Evolutionary conservation across 192 early-diverging fungal species (phyloP).

Genomic region (Umbelopsis ramanniana): DNA sequence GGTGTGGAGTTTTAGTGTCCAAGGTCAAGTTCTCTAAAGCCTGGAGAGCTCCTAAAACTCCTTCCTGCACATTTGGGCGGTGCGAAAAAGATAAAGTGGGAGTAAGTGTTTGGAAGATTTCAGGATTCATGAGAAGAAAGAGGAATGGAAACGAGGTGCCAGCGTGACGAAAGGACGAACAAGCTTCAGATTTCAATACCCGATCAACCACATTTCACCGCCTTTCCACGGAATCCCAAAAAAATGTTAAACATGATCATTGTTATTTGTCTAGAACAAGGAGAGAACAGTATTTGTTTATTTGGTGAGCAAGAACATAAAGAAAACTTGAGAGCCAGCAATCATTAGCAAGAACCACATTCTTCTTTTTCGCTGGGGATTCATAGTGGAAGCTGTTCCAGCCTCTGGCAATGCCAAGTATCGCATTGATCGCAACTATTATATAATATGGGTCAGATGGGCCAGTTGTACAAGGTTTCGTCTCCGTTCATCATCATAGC

Average conservation of each 20-base stretch:
- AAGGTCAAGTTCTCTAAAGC: neutral
- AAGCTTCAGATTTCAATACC: neutral
- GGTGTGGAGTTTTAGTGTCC: neutral
- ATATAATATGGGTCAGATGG: conserved; percentile 10
- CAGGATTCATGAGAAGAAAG: conserved; percentile 12
- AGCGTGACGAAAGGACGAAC: neutral
- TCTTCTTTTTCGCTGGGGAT: conserved; percentile 76
- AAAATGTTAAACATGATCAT: too few species aligned
- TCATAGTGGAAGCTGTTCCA: conserved; percentile 60
- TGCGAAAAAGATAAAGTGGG: neutral
- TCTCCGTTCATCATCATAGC: neutral
- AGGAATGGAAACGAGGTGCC: neutral
- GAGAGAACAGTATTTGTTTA: neutral
- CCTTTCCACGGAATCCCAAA: neutral
- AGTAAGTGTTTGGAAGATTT: conserved; percentile 9
- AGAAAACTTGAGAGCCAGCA: conserved; percentile 79
- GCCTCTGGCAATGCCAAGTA: conserved; percentile 76
- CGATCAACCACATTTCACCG: neutral
- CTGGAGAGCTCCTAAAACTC: conserved; percentile 3
- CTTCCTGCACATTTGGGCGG: neutral
- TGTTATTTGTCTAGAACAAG: too few species aligned
- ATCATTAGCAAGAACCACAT: conserved; percentile 89
- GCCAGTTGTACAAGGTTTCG: too few species aligned
- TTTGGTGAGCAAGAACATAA: conserved; percentile 78
- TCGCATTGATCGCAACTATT: conserved; percentile 73